A percentile compares a stretch with the other conserved stretches of the same genome.
Evolutionary conservation across 768 basidiomycete species (phyloP).

Genomic region (Leccinellum rugosiceps): DNA sequence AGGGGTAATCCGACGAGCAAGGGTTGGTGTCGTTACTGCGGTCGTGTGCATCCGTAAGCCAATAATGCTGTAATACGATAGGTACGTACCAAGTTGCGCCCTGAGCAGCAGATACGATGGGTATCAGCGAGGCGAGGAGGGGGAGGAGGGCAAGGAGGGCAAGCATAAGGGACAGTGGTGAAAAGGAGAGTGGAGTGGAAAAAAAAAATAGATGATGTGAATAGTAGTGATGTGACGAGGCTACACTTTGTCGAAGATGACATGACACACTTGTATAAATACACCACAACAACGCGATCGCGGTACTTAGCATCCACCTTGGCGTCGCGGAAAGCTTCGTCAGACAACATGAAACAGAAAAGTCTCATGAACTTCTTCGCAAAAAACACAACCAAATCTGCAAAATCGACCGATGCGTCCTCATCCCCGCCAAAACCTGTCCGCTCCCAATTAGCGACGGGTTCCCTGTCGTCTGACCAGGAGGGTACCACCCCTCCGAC

Average conservation of each 20-base stretch:
- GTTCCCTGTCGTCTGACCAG: slow-evolving; percentile 45
- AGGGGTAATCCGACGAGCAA: slow-evolving; percentile 39
- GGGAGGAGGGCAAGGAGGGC: slow-evolving; percentile 14
- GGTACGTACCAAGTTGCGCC: slow-evolving; percentile 27
- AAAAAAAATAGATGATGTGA: background rate
- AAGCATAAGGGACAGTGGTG: slow-evolving; percentile 21
- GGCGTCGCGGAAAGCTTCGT: slow-evolving; percentile 21
- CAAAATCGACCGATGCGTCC: slow-evolving; percentile 30
- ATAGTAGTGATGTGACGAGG: background rate
- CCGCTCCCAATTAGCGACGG: slow-evolving; percentile 40
- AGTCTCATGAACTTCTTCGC: slow-evolving; percentile 69
- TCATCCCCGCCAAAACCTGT: slow-evolving; percentile 29
- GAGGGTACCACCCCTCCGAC: slow-evolving; percentile 61
- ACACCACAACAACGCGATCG: slow-evolving; percentile 12
- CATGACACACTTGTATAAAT: slow-evolving; percentile 9
- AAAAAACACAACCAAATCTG: slow-evolving; percentile 29
- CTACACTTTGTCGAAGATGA: background rate
- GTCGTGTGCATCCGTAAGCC: background rate
- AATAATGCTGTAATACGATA: background rate
- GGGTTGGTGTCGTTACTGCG: slow-evolving; percentile 36
- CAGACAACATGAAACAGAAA: slow-evolving; percentile 62
- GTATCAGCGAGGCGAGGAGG: slow-evolving; percentile 15
- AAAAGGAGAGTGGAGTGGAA: slow-evolving; percentile 13
- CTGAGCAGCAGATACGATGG: slow-evolving; percentile 18
- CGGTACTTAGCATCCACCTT: slow-evolving; percentile 6